Evolutionary conservation across 352 stramenopile genomes (phyloP), one percentile per base, ranked within the genome.

Genomic region (Phytophthora syringae): DNA sequence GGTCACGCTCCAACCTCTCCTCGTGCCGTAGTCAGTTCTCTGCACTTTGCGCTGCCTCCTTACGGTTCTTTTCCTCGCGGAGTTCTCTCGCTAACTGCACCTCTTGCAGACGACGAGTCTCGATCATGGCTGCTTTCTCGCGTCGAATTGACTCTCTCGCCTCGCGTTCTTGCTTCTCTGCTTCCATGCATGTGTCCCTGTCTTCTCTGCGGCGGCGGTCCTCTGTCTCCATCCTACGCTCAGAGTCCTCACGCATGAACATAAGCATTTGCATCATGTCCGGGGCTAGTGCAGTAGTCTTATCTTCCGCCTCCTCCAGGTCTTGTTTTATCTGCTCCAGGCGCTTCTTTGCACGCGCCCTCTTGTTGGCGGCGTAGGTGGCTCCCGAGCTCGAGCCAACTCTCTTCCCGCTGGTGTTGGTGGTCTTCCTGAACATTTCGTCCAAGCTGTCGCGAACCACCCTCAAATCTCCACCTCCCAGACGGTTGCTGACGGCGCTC

Each of bases 231-330:
- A 9, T 3, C 7, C 40, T 2, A 2, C 20, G 5, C 1, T 28
- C 21, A 11, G 18, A 10, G 11, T 49, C 7, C 11, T 49, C 7
- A 11, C 20, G 18, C 7, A 49, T 18, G 42, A 49, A 49, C 2
- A 49, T 16, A 5, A 28, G 10, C 42, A 49, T 49, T 7, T 49
- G 42, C 42, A 49, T 49, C 42, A 49, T 49, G 20, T 49, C 42
- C 5, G 12, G 7, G 0, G 2, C 42, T 1, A 10, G 1, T 3
- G 42, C 6, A n/a, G 7, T n/a, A 2, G 28, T 18, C 11, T 49
- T 16, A 2, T 48, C 18, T 6, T 28, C 40, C 2, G 18, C 18
- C 12, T 28, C 20, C 5, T 32, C 10, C 3, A 30, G 5, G 3
- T 49, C 42, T 15, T 12, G 11, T 1, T 49, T 16, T 1, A 49